Percentiles rank a stretch among this genome's conserved stretches.
phyloP scores from a whole-genome alignment of 495 filamentous ascomycete genomes.

The Haplographium delicatum region DNA sequence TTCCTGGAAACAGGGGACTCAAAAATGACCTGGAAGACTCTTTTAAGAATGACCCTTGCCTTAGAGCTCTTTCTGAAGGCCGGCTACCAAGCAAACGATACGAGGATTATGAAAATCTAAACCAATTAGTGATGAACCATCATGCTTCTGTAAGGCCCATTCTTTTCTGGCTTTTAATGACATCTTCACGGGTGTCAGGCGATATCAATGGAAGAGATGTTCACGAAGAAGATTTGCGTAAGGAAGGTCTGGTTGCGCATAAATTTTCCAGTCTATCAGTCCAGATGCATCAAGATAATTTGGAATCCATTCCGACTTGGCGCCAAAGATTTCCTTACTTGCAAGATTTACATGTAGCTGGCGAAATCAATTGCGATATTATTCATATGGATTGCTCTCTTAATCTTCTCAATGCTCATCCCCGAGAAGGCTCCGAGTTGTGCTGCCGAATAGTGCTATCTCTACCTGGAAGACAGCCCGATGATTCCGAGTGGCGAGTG shows the following conservation, averaged over 20 bases:
- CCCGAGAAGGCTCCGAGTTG: constrained; percentile 42
- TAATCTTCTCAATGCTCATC: constrained; percentile 35
- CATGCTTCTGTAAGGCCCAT: constrained; percentile 29
- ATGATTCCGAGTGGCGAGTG: constrained; percentile 44
- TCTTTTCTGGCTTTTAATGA: constrained; percentile 25
- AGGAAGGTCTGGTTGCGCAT: constrained; percentile 29
- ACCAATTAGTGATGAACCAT: neutral
- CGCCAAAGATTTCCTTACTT: constrained; percentile 20
- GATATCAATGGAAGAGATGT: constrained; percentile 25
- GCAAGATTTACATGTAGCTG: constrained; percentile 16
- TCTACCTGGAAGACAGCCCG: constrained; percentile 37
- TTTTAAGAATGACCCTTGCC: constrained; percentile 47
- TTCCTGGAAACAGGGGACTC: constrained; percentile 19
- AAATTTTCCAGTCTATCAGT: constrained; percentile 35
- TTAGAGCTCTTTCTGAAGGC: constrained; percentile 48
- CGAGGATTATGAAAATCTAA: constrained; percentile 35
- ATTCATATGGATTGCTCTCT: constrained; percentile 46
- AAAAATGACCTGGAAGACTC: constrained; percentile 41
- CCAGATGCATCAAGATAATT: constrained; percentile 15
- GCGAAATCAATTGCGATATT: constrained; percentile 41
- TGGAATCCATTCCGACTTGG: constrained; percentile 20
- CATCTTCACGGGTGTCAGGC: neutral
- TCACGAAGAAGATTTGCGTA: constrained; percentile 28
- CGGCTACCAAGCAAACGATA: constrained; percentile 37
- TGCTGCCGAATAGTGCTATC: constrained; percentile 43